phyloP scores from a whole-genome alignment of 768 basidiomycete species.

The Rhodotorula babjevae region DNA sequence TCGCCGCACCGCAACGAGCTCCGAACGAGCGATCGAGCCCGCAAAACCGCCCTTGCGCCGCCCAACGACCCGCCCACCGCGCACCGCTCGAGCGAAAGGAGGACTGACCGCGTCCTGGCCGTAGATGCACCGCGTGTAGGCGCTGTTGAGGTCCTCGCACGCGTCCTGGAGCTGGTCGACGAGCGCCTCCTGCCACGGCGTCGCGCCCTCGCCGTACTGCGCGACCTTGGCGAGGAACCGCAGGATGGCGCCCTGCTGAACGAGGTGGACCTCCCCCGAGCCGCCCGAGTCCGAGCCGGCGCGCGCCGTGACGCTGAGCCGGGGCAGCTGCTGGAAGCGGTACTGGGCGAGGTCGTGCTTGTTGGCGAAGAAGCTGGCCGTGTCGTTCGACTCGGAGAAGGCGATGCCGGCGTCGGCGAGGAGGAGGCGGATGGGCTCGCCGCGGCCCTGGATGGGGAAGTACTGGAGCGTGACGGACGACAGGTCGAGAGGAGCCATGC shows the following conservation, averaged over 20 bases:
- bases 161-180: conserved; percentile 5
- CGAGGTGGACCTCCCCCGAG: neutral
- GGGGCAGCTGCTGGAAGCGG: conserved; percentile 11
- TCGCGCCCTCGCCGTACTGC: conserved; percentile 3
- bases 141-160: conserved; percentile 10
- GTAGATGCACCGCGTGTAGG: neutral
- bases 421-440: conserved; percentile 13
- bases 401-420: conserved; percentile 10
- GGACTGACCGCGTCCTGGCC: neutral
- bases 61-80: neutral
- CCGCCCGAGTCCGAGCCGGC: neutral
- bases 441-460: conserved; percentile 25
- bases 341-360: conserved; percentile 11
- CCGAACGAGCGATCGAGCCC: no score
- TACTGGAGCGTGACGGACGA: neutral
- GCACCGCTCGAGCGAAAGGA: neutral
- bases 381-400: conserved; percentile 12
- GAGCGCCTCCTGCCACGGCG: neutral
- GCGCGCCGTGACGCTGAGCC: neutral
- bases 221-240: conserved; percentile 2
- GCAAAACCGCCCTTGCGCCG: no score
- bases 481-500: neutral
- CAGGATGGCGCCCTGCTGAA: conserved; percentile 13
- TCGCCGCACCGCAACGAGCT: no score
- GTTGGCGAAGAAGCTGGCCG: neutral